Percentiles rank a stretch among this genome's conserved stretches.
These are phyloP conservation scores for Trifolium dubium DNA, from an alignment of 306 rosid genomes.

Conservation along the genomic window DNA sequence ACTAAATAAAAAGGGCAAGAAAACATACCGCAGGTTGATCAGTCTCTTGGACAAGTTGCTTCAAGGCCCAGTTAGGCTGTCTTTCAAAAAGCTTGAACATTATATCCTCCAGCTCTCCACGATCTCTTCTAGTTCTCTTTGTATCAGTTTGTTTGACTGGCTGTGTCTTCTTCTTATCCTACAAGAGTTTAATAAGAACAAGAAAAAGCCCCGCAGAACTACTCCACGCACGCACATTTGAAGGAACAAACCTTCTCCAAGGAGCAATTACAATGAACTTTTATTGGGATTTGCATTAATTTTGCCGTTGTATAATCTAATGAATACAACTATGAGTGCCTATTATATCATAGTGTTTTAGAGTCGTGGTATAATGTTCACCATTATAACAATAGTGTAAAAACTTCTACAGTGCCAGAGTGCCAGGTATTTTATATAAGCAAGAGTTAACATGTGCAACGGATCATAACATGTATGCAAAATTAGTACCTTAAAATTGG, in stretches of 20 bases:
- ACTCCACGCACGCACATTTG: conserved; percentile 9
- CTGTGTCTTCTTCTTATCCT: conserved; percentile 87
- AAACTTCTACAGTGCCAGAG: background rate
- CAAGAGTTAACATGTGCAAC: conserved; percentile 17
- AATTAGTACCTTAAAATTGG: conserved; percentile 77
- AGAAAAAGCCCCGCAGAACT: background rate
- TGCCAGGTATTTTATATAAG: conserved; percentile 22
- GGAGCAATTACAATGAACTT: conserved; percentile 27
- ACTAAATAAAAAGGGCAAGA: conserved; percentile 1
- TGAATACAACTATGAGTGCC: background rate
- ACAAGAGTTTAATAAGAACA: conserved; percentile 36
- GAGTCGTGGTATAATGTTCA: conserved; percentile 9
- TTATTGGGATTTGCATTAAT: conserved; percentile 10
- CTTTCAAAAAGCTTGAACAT: conserved; percentile 97
- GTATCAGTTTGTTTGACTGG: conserved; percentile 89
- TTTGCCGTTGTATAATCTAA: conserved; percentile 24
- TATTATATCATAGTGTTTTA: background rate
- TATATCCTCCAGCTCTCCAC: conserved; percentile 97
- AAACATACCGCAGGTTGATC: conserved; percentile 92
- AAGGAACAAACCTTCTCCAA: conserved; percentile 16
- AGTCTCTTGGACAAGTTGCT: conserved; percentile 98
- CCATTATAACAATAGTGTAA: conserved; percentile 7
- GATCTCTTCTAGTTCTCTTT: conserved; percentile 94
- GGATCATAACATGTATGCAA: conserved; percentile 6
- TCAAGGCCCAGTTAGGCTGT: conserved; percentile 98